Percentiles rank a stretch among this genome's conserved stretches.
These are phyloP conservation scores for Apiospora marii DNA, from an alignment of 2,329 filamentous ascomycete species.

Conservation along the genomic window DNA sequence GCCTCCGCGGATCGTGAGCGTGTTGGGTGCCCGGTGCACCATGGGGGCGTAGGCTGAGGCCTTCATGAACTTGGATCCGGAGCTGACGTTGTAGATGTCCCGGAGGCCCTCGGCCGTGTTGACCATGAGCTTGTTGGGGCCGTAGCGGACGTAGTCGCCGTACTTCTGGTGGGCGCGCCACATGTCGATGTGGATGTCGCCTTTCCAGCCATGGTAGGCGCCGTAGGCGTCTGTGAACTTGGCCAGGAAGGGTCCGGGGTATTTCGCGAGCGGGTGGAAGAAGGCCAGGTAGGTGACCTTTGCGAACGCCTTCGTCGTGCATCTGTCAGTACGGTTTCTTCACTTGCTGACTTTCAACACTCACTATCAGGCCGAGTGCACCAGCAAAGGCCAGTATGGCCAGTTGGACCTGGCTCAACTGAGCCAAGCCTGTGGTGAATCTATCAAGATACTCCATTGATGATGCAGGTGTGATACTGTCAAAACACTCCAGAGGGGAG, in stretches of 20 bases:
- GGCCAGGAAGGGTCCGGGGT: conserved; percentile 27
- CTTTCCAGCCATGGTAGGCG: conserved; percentile 60
- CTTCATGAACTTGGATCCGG: conserved; percentile 25
- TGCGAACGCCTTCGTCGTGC: not conserved
- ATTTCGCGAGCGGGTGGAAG: conserved; percentile 27
- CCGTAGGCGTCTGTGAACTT: conserved; percentile 59
- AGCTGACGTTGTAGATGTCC: conserved; percentile 25
- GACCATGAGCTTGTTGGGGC: conserved; percentile 26
- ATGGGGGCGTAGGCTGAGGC: conserved; percentile 22
- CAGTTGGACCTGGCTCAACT: not conserved
- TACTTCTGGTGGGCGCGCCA: conserved; percentile 60
- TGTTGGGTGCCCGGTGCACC: conserved; percentile 26
- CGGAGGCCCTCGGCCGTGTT: conserved; percentile 27
- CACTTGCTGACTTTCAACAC: not conserved
- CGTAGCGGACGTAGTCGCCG: conserved; percentile 30
- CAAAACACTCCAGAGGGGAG: not conserved
- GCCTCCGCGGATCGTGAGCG: conserved; percentile 26
- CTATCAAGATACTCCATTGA: not conserved
- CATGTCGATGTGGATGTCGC: conserved; percentile 60
- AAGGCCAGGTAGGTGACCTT: conserved; percentile 18
- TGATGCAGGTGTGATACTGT: not conserved
- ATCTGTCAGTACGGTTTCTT: not conserved
- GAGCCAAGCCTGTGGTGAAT: not conserved
- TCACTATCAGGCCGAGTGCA: not conserved
- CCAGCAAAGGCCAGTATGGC: not conserved